phyloP scores from a whole-genome alignment of 257 asterid genomes.

The Echites panduratus region DNA sequence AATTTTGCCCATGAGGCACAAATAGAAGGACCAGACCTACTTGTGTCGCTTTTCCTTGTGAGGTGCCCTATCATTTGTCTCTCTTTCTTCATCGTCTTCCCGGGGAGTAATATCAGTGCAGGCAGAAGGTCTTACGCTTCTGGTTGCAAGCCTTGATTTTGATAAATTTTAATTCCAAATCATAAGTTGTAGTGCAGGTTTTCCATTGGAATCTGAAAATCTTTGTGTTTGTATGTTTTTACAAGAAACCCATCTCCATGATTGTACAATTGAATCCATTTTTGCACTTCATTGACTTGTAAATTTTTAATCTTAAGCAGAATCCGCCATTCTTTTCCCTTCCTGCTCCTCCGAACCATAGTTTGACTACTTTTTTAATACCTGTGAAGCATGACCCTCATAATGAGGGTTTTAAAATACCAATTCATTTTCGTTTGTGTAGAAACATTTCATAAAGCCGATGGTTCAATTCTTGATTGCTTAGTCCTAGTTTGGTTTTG shows the following conservation, averaged over 20 bases:
- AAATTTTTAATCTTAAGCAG: not conserved
- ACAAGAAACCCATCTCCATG: not conserved
- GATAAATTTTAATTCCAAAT: not conserved
- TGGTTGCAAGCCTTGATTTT: constrained; percentile 13
- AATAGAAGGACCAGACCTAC: constrained; percentile 17
- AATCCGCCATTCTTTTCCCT: not conserved
- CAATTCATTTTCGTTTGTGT: not conserved
- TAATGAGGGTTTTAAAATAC: no score
- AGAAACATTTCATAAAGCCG: not conserved
- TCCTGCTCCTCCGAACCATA: not conserved
- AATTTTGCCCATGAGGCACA: constrained; percentile 33
- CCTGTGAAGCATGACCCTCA: no score
- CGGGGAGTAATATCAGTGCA: not conserved
- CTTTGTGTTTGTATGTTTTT: not conserved
- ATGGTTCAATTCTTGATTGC: not conserved
- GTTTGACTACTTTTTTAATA: no score
- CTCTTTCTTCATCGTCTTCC: no score
- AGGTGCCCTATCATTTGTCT: not conserved
- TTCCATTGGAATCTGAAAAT: not conserved
- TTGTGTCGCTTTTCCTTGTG: constrained; percentile 4
- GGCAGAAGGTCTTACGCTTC: constrained; percentile 2
- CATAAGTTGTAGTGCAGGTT: not conserved
- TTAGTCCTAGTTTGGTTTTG: not conserved
- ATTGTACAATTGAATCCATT: not conserved
- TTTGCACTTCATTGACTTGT: not conserved